Evolutionary conservation across 1,284 basidiomycete species (phyloP), one percentile per base, ranked within the genome.

Genomic region (Bjerkandera adusta): DNA sequence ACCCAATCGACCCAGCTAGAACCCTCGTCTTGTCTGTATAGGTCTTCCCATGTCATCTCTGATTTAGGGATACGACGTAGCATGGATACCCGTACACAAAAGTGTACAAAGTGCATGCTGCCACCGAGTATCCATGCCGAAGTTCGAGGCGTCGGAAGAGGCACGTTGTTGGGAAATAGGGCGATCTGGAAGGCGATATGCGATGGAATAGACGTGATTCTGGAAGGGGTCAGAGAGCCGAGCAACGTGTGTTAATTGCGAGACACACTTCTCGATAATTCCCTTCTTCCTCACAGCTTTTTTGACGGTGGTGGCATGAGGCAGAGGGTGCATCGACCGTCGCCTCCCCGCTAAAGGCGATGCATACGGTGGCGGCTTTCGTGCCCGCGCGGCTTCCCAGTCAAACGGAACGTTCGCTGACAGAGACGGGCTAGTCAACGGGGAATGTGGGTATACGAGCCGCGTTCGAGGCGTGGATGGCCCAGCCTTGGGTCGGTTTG

Each of bases 1-100:
- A 88, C 88, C 88, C 86, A 90, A 65, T 88, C 81, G 52, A 89
- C 83, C 86, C 86, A 89, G 5, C 79, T 70, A n/a, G 70, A 67
- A 21, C 74, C 74, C 56, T 78, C 73, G 45, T 68, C 77, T 59
- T 85, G 83, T 52, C 72, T 74, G 51, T 84, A 81, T 69, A 88
- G 79, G 59, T 86, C 81, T 55, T 89, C 85, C 85, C 86, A 90
- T 5, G 80, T 82, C 20, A 81, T 57, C 51, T 89, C 84, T 5
- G 83, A 78, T 49, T 85, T 82, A 2, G 75, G 74, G 1, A 80
- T 68, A 21, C 69, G 66, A 21, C 77, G 73, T 43, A 79, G 67
- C 52, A 83, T 77, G 48, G 74, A 73, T 27, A 86, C 66, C 50
- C 86, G 74, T 27, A 85, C 69, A 57, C 71, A 77, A 42, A 89